Conservation (phyloP, 106 monocot genomes). For the Phalaenopsis equestris region DNA sequence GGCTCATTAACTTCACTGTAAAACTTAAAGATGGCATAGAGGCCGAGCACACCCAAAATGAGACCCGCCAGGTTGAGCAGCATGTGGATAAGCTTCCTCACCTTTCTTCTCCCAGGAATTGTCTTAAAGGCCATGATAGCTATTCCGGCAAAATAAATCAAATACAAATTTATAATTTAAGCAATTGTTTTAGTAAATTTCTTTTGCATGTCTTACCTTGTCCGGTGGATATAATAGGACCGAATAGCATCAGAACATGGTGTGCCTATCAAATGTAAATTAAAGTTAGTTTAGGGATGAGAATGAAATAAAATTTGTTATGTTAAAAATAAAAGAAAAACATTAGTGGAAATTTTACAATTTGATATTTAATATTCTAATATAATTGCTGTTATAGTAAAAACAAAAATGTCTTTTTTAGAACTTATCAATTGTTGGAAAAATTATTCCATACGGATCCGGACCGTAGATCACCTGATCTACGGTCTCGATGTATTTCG, state of each 20-base stretch:
- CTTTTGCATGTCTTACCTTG: conserved; percentile 13
- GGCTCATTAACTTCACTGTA: background rate
- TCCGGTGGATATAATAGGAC: conserved; percentile 18
- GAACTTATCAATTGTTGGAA: too few relatives aligned
- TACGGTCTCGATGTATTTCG: too few relatives aligned
- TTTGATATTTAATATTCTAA: too few relatives aligned
- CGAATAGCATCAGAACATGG: conserved; percentile 25
- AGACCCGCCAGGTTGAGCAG: conserved; percentile 9
- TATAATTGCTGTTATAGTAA: too few relatives aligned
- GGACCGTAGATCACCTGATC: too few relatives aligned
- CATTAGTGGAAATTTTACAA: too few relatives aligned
- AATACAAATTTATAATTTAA: background rate
- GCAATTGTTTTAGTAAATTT: background rate
- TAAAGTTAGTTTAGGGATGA: background rate
- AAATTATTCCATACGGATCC: too few relatives aligned
- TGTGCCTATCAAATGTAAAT: conserved; percentile 14
- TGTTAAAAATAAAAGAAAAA: too few relatives aligned
- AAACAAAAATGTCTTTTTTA: too few relatives aligned
- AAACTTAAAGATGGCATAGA: conserved; percentile 7
- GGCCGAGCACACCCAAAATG: conserved; percentile 8
- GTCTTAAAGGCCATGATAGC: conserved; percentile 25
- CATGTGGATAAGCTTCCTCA: conserved; percentile 10
- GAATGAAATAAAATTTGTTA: too few relatives aligned
- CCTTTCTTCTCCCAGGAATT: conserved; percentile 6
- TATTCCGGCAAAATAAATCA: background rate